Conservation (phyloP, 129 eudicot genomes). For the Escallonia rubra region DNA sequence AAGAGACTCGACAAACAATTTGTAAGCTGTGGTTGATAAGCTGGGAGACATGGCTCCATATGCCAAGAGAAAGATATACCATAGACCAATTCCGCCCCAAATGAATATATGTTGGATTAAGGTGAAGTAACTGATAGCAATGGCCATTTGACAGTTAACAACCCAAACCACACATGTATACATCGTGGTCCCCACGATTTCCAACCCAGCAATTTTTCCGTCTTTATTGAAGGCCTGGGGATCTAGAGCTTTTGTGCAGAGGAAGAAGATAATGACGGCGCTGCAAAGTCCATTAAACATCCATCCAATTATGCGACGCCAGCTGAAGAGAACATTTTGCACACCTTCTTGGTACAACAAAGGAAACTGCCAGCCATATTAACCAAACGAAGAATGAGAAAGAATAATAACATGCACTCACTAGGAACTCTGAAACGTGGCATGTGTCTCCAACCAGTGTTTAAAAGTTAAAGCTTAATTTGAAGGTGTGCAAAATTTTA, state of each 20-base stretch:
- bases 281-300: conserved; percentile 73
- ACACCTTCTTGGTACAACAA: conserved; percentile 97
- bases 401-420: not conserved
- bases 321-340: conserved; percentile 73
- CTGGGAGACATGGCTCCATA: conserved; percentile 68
- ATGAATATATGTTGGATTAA: conserved; percentile 77
- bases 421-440: not conserved
- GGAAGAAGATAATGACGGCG: conserved; percentile 57
- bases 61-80: conserved; percentile 74
- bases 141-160: conserved; percentile 91
- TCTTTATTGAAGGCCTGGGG: conserved; percentile 53
- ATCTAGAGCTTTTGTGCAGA: conserved; percentile 45
- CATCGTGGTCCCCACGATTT: conserved; percentile 66
- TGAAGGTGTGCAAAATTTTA: not conserved
- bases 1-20: conserved; percentile 69
- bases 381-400: conserved; percentile 1
- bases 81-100: conserved; percentile 73
- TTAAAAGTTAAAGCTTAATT: not conserved
- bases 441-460: not conserved
- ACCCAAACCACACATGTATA: conserved; percentile 94
- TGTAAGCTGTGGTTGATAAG: conserved; percentile 64
- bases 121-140: conserved; percentile 72
- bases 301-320: conserved; percentile 90
- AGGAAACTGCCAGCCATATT: conserved; percentile 62
- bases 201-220: conserved; percentile 61